Base-by-base conservation (phyloP, 1,284 basidiomycete species). In the Apiotrichum montevideense region DNA sequence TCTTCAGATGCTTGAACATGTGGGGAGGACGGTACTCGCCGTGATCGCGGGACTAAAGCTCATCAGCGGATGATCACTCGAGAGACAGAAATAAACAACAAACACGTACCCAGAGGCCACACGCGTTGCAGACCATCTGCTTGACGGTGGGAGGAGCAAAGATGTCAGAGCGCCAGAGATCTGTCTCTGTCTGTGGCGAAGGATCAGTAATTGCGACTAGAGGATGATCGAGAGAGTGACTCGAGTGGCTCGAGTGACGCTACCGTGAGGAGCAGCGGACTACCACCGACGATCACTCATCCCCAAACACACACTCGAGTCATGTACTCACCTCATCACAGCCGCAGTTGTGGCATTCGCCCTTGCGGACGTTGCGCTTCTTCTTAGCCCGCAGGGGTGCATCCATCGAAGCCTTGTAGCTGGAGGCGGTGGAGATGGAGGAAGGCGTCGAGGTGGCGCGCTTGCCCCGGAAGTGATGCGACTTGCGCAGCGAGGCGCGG, bases 81-180 rank as follows among this genome's bases (percentile, higher is more conserved):
- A 39, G 37, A 34, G 42, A 6, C 35, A 34, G 15, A n/a, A 15
- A 13, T 6, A 34, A 39, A 39, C 7, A 7, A 13, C 41, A 11
- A 41, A 4, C 4, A 55, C 60, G 53, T 13, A 62, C 60, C 61
- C 61, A 62, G 29, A 62, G 52, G 3, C 61, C 61, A 42, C 61
- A 62, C 0, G 60, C 60, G 41, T 62, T 62, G 49, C 60, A 62
- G 21, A 62, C 45, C 57, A 62, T 56, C 11, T 45, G 29, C 43
- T 43, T 35, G 37, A n/a, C 14, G 5, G 44, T 35, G 4, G 32
- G 32, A 50, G 32, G 32, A 11, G 40, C 48, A 34, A 21, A 21
- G 15, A 35, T 33, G 40, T 57, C 51, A 11, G 35, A 47, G 40
- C 59, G 59, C 59, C 59, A 61, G 46, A 61, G 54, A 21, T 57